Conservation (phyloP, 768 basidiomycete species). For the Lentinula lateritia region DNA sequence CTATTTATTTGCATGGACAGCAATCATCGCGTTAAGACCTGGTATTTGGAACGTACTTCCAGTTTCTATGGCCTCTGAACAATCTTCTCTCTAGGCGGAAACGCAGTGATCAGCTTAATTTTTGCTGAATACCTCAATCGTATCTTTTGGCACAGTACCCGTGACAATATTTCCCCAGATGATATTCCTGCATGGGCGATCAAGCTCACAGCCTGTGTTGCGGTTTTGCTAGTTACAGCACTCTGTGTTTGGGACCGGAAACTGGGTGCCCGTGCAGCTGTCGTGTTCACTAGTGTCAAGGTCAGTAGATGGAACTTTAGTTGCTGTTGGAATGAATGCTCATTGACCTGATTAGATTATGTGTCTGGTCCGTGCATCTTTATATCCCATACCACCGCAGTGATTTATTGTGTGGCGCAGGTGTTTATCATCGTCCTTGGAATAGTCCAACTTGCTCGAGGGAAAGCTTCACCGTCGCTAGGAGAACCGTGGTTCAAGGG, state of each 20-base stretch:
- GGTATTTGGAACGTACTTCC: slow-evolving; percentile 33
- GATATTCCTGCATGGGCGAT: slow-evolving; percentile 87
- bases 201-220: slow-evolving; percentile 76
- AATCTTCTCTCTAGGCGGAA: slow-evolving; percentile 40
- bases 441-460: slow-evolving; percentile 67
- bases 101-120: slow-evolving; percentile 84
- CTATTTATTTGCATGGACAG: slow-evolving; percentile 94
- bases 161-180: slow-evolving; percentile 65
- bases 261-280: slow-evolving; percentile 73
- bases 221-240: slow-evolving; percentile 66
- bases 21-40: slow-evolving; percentile 84
- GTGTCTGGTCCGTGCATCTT: slow-evolving; percentile 7
- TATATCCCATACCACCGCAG: neutral
- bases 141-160: slow-evolving; percentile 74
- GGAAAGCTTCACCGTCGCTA: slow-evolving; percentile 65
- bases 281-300: slow-evolving; percentile 88
- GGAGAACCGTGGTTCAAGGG: slow-evolving; percentile 62
- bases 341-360: slow-evolving; percentile 3
- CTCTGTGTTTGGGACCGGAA: slow-evolving; percentile 76
- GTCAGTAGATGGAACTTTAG: slow-evolving; percentile 28
- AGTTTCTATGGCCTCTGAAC: slow-evolving; percentile 1
- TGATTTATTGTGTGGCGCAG: slow-evolving; percentile 25
- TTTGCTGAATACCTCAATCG: slow-evolving; percentile 92
- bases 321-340: slow-evolving; percentile 7
- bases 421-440: slow-evolving; percentile 74